These are phyloP conservation scores for Pichia sp. DNA, from an alignment of 1,139 yeast species.

Conservation along the genomic window DNA sequence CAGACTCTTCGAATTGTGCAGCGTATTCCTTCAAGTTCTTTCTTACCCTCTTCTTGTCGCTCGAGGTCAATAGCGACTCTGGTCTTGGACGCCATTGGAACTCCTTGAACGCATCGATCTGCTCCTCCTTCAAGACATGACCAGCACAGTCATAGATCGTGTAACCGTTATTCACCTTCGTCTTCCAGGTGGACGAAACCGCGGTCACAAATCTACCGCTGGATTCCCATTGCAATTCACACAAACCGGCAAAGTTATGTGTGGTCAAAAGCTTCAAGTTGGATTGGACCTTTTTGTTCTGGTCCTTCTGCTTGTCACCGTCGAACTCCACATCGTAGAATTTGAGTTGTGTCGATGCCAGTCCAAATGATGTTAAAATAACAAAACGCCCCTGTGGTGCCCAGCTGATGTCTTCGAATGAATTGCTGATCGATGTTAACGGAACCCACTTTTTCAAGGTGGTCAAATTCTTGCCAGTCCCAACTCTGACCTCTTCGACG, in stretches of 20 bases:
- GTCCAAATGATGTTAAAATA: constrained; percentile 62
- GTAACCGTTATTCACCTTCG: constrained; percentile 85
- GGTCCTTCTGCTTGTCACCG: constrained; percentile 43
- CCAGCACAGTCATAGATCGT: constrained; percentile 85
- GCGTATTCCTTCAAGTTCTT: constrained; percentile 86
- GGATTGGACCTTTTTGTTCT: constrained; percentile 46
- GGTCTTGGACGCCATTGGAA: constrained; percentile 99
- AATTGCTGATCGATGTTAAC: constrained; percentile 54
- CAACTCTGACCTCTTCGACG: constrained; percentile 49
- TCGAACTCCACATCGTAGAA: constrained; percentile 85
- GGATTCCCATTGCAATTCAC: constrained; percentile 91
- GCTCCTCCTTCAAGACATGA: constrained; percentile 65
- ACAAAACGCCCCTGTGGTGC: constrained; percentile 92
- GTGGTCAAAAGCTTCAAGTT: constrained; percentile 60
- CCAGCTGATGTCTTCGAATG: constrained; percentile 61
- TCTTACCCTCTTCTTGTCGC: constrained; percentile 83
- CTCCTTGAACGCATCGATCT: constrained; percentile 78
- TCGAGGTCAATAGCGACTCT: constrained; percentile 63
- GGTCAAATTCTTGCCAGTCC: constrained; percentile 21
- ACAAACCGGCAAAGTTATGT: constrained; percentile 71
- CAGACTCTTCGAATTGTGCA: constrained; percentile 90
- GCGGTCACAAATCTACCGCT: constrained; percentile 87
- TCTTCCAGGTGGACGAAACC: constrained; percentile 85
- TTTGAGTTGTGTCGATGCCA: constrained; percentile 61
- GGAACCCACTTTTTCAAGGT: constrained; percentile 52